phyloP scores from a whole-genome alignment of 2,329 filamentous ascomycete genomes.

The Rhynchosporium agropyri region DNA sequence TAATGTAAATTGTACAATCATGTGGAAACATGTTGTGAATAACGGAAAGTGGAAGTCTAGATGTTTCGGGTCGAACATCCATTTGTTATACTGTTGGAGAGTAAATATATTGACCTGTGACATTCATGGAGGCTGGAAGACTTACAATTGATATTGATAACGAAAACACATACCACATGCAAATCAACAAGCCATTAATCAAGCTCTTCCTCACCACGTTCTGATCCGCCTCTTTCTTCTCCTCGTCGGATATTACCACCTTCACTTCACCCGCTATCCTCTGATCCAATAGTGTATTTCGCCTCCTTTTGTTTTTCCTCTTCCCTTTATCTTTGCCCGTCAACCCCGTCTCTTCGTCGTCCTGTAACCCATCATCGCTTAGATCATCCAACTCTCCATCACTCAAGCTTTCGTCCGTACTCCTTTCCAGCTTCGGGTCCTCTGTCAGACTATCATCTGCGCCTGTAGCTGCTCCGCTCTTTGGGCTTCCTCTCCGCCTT shows the following conservation, averaged over 20 bases:
- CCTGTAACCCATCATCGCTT: conserved; percentile 71
- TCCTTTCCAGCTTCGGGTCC: conserved; percentile 29
- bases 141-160: conserved; percentile 87
- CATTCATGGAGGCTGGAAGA: conserved; percentile 28
- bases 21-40: conserved; percentile 93
- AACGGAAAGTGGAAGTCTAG: conserved; percentile 93
- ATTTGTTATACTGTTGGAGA: conserved; percentile 84
- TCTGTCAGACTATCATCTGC: conserved; percentile 29
- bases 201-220: conserved; percentile 69
- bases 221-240: conserved; percentile 75
- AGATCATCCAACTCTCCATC: conserved; percentile 60
- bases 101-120: conserved; percentile 7
- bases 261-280: conserved; percentile 56
- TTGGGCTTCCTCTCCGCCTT: conserved; percentile 25
- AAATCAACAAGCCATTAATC: conserved; percentile 80
- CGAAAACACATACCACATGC: conserved; percentile 87
- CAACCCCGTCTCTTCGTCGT: conserved; percentile 89
- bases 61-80: conserved; percentile 91
- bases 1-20: conserved; percentile 89
- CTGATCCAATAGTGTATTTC: conserved; percentile 70
- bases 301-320: conserved; percentile 66
- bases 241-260: conserved; percentile 65
- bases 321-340: conserved; percentile 72
- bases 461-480: conserved; percentile 21
- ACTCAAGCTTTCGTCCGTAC: conserved; percentile 40